Evolutionary conservation across 73 alveolate genomes (phyloP), one percentile per base, ranked within the genome.

Genomic region (Strombidium stylifer): DNA sequence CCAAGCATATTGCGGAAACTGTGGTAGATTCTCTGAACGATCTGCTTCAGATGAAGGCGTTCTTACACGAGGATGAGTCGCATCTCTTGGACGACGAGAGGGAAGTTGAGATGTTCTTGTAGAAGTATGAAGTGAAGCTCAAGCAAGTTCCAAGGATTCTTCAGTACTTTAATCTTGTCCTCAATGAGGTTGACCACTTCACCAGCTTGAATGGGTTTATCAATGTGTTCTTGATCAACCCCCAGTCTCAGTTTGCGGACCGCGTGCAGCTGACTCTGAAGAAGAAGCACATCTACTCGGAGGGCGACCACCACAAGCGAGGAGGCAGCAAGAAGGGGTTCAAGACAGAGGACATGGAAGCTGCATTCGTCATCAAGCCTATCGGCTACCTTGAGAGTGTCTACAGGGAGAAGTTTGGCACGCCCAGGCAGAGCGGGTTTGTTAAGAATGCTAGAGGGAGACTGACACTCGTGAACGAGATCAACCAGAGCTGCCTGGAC

Each of bases 391-490:
- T 92, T 52, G 85, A 75, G 21, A 77, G 94, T 3, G 81, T 93
- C 60, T 93, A 85, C 59, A 84, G 94, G 0, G 97, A 93, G 82
- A 93, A 93, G 62, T 93, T 93, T 60, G 96, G 98, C 44, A 89
- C 97, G 36, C 98, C 98, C 16, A 52, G 98, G 0, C 91, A 93
- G 57, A 85, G 84, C 44, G 84, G 84, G 3, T 68, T 79, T 56
- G 84, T 79, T 14, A 62, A 52, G 23, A 21, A 45, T 18, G 98
- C 77, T 42, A 83, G 78, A 44, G 83, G 66, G 23, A 51, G 71
- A 25, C 41, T 73, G 48, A 62, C 80, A 25, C 21, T 75, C 39
- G 69, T 45, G 11, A 44, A 34, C 18, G 73, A 57, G 56, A 58
- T 69, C 1, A 54, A 47, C n/a, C 31, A 47, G 28, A 58, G 68